phyloP scores from a whole-genome alignment of 2,329 filamentous ascomycete species.

The Graphilbum sp. region DNA sequence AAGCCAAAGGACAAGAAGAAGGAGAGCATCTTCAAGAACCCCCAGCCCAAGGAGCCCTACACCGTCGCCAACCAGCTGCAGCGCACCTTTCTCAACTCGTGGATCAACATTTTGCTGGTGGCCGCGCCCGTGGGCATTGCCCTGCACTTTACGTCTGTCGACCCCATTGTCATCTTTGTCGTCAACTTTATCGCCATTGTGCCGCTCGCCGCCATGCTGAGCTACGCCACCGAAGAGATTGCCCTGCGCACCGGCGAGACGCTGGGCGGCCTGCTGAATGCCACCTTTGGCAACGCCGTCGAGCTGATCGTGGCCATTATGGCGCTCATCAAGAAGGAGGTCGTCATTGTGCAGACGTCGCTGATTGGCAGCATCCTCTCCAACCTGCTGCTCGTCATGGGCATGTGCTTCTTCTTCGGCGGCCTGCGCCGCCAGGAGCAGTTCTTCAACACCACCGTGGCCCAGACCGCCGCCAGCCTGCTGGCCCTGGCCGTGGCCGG shows the following conservation, averaged over 20 bases:
- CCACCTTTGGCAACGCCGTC: slow-evolving; percentile 79
- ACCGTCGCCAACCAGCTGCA: slow-evolving; percentile 50
- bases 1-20: slow-evolving; percentile 18
- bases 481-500: slow-evolving; percentile 64
- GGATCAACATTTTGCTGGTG: slow-evolving; percentile 70
- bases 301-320: slow-evolving; percentile 82
- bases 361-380: slow-evolving; percentile 84
- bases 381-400: slow-evolving; percentile 75
- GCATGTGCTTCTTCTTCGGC: slow-evolving; percentile 84
- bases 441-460: slow-evolving; percentile 82
- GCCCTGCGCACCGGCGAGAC: slow-evolving; percentile 70
- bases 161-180: slow-evolving; percentile 54
- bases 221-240: slow-evolving; percentile 79
- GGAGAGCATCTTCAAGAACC: slow-evolving; percentile 24
- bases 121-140: slow-evolving; percentile 68
- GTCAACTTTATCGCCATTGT: slow-evolving; percentile 92
- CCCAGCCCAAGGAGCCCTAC: slow-evolving; percentile 36
- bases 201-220: slow-evolving; percentile 67
- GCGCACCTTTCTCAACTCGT: slow-evolving; percentile 63
- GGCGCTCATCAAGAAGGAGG: slow-evolving; percentile 55
- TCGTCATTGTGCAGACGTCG: slow-evolving; percentile 82
- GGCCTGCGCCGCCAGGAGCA: slow-evolving; percentile 66
- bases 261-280: slow-evolving; percentile 75
- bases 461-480: slow-evolving; percentile 72
- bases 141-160: slow-evolving; percentile 37